Evolutionary conservation across 2,329 filamentous ascomycete genomes (phyloP).

Genomic region (Xylaria sp.): DNA sequence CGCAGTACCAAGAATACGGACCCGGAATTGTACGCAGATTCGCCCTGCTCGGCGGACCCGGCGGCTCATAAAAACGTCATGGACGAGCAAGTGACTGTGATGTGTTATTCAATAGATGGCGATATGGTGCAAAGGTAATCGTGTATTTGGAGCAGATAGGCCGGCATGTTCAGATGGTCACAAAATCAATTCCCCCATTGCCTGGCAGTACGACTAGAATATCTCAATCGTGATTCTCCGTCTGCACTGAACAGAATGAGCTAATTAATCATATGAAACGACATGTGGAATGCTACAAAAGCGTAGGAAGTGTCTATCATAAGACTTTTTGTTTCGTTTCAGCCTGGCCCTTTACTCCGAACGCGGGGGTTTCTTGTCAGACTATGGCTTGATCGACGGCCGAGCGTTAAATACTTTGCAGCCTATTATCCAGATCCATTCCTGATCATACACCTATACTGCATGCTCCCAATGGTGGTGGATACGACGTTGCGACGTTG

Average conservation of each 20-base stretch:
- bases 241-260: no score
- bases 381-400: no score
- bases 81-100: conserved; percentile 1
- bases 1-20: conserved; percentile 89
- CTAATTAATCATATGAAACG: no score
- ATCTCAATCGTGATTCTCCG: no score
- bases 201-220: no score
- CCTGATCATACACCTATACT: no score
- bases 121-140: conserved; percentile 18
- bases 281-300: no score
- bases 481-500: not conserved
- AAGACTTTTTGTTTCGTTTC: not conserved
- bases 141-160: conserved; percentile 25
- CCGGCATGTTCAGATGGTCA: conserved; percentile 17
- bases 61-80: conserved; percentile 63
- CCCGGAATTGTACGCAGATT: conserved; percentile 95
- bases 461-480: not conserved
- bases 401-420: no score
- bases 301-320: no score
- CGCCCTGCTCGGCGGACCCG: conserved; percentile 88
- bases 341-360: not conserved
- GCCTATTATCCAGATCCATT: no score
- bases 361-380: no score
- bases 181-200: conserved; percentile 11
- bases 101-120: conserved; percentile 23